These are phyloP conservation scores for Medicago truncatula DNA, from an alignment of 306 rosid genomes.

Conservation along the genomic window DNA sequence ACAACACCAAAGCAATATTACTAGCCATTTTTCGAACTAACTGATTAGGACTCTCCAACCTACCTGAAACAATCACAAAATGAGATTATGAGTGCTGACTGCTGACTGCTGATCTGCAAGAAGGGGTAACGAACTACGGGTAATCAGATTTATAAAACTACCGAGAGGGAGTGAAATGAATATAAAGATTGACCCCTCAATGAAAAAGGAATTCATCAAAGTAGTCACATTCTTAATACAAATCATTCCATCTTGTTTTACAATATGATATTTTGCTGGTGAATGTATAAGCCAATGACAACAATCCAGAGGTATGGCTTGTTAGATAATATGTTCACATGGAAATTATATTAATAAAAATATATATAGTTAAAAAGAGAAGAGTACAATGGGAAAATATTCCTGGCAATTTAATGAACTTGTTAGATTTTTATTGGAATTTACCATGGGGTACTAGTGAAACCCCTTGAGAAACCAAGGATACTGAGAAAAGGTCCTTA, in stretches of 20 bases:
- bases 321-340: constrained; percentile 14
- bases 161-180: constrained; percentile 9
- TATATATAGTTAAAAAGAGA: constrained; percentile 20
- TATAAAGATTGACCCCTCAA: background rate
- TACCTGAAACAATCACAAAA: constrained; percentile 69
- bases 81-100: constrained; percentile 32
- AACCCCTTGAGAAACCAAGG: constrained; percentile 26
- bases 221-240: constrained; percentile 22
- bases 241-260: constrained; percentile 13
- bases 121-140: constrained; percentile 12
- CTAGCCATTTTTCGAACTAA: constrained; percentile 90
- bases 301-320: constrained; percentile 2
- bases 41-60: constrained; percentile 89
- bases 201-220: constrained; percentile 22
- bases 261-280: constrained; percentile 4
- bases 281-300: background rate
- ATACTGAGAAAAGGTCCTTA: constrained; percentile 24
- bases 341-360: background rate
- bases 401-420: constrained; percentile 21
- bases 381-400: constrained; percentile 2
- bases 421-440: constrained; percentile 7
- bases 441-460: constrained; percentile 5
- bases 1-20: constrained; percentile 77
- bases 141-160: constrained; percentile 37
- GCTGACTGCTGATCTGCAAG: constrained; percentile 39